A percentile compares a stretch with the other conserved stretches of the same genome.
phyloP scores from a whole-genome alignment of 768 basidiomycete genomes.

The Leccinum imitatum region DNA sequence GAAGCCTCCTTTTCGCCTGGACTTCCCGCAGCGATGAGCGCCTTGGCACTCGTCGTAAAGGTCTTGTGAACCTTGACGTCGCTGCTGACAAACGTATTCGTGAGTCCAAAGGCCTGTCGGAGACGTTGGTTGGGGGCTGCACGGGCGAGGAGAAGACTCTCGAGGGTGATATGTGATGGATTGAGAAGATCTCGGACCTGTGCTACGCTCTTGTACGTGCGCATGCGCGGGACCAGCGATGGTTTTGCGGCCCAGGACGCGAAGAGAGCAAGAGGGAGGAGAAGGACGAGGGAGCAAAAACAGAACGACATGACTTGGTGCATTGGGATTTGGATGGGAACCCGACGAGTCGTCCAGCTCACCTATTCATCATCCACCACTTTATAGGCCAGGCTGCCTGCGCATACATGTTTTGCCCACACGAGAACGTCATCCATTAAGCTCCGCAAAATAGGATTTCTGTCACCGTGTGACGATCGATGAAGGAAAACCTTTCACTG shows the following conservation, averaged over 20 bases:
- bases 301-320: slow-evolving; percentile 6
- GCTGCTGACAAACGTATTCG: slow-evolving; percentile 53
- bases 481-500: neutral
- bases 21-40: slow-evolving; percentile 11
- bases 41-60: slow-evolving; percentile 26
- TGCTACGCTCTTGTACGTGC: slow-evolving; percentile 6
- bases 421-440: neutral
- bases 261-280: neutral
- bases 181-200: slow-evolving; percentile 16
- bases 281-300: neutral
- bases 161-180: slow-evolving; percentile 15
- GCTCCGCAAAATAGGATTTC: neutral
- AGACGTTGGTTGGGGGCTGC: slow-evolving; percentile 27
- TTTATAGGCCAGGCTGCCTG: neutral
- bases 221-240: neutral
- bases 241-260: slow-evolving; percentile 1
- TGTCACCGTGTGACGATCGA: neutral
- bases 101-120: slow-evolving; percentile 28
- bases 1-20: slow-evolving; percentile 3
- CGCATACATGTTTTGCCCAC: neutral
- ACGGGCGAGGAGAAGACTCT: slow-evolving; percentile 16
- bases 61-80: slow-evolving; percentile 31
- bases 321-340: neutral
- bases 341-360: neutral
- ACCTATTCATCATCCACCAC: slow-evolving; percentile 11